phyloP scores from a whole-genome alignment of 2,329 filamentous ascomycete genomes.

The Leptosphaerulina australis region DNA sequence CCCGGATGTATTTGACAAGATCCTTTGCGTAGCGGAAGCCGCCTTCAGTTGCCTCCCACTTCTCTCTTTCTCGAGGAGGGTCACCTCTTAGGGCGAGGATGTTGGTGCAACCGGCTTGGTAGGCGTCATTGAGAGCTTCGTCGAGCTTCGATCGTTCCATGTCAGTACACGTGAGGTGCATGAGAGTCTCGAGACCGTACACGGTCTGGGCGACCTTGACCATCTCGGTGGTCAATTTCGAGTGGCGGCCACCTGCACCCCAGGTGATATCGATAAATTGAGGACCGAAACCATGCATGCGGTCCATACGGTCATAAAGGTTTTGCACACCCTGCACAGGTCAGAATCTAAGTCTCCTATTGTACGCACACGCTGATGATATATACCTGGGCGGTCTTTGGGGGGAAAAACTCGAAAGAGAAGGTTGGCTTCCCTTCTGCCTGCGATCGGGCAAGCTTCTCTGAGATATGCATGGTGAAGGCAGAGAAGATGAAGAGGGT shows the following conservation, averaged over 20 bases:
- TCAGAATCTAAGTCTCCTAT: constrained; percentile 18
- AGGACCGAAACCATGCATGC: constrained; percentile 93
- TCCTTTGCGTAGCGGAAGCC: constrained; percentile 93
- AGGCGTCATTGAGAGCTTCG: constrained; percentile 82
- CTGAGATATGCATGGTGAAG: constrained; percentile 86
- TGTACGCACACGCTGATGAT: not conserved
- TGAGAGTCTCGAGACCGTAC: constrained; percentile 96
- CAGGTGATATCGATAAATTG: constrained; percentile 98
- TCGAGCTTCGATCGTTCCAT: constrained; percentile 95
- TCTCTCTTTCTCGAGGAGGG: constrained; percentile 89
- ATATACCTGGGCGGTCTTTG: constrained; percentile 81
- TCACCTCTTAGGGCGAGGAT: constrained; percentile 93
- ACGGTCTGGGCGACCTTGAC: constrained; percentile 93
- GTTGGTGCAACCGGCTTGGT: constrained; percentile 95
- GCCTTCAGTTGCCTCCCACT: constrained; percentile 86
- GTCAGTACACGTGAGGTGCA: constrained; percentile 98
- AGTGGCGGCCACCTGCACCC: constrained; percentile 91
- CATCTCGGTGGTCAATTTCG: constrained; percentile 96
- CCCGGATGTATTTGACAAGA: constrained; percentile 81
- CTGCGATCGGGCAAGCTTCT: constrained; percentile 85
- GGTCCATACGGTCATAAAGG: constrained; percentile 98
- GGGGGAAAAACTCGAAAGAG: constrained; percentile 99
- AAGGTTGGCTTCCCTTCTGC: constrained; percentile 82
- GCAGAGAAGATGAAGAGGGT: not conserved
- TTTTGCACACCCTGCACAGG: constrained; percentile 80